Conservation (phyloP, 805 yeast species). For the Lipomyces mesembrius region DNA sequence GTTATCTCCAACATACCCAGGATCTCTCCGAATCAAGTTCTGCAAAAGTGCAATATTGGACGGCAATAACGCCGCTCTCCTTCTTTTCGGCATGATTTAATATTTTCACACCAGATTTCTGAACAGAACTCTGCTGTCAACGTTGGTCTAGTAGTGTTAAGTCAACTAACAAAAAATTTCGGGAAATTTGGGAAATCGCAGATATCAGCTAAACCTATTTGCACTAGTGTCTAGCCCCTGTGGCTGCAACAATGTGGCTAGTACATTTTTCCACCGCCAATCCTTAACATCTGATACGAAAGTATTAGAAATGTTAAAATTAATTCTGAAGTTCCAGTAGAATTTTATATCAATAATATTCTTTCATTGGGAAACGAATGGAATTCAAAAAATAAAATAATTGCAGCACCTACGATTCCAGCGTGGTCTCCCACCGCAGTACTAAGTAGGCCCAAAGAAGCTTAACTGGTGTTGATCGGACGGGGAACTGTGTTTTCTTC, state of each 20-base stretch:
- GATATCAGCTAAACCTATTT: not conserved
- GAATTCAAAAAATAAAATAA: not conserved
- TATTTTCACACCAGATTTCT: not conserved
- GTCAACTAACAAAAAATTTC: not conserved
- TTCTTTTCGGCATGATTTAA: conserved; percentile 71
- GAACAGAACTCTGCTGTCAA: not conserved
- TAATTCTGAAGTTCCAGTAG: too few species aligned
- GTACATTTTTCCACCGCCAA: too few species aligned
- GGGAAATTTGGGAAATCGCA: not conserved
- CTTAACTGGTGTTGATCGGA: conserved; percentile 3
- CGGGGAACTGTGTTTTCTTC: conserved; percentile 5
- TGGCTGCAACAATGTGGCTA: not conserved
- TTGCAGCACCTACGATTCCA: conserved; percentile 5
- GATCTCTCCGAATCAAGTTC: conserved; percentile 91
- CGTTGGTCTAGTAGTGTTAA: not conserved
- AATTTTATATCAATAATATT: too few species aligned
- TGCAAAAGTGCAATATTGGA: conserved; percentile 89
- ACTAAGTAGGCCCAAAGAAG: conserved; percentile 5
- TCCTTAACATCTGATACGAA: not conserved
- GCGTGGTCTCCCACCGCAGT: conserved; percentile 6
- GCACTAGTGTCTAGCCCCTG: not conserved
- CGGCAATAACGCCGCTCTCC: conserved; percentile 92
- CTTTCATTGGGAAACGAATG: too few species aligned
- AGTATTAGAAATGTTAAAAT: too few species aligned
- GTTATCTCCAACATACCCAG: conserved; percentile 52